phyloP scores from a whole-genome alignment of 441 rosid species.

The Flueggea neowawraea region DNA sequence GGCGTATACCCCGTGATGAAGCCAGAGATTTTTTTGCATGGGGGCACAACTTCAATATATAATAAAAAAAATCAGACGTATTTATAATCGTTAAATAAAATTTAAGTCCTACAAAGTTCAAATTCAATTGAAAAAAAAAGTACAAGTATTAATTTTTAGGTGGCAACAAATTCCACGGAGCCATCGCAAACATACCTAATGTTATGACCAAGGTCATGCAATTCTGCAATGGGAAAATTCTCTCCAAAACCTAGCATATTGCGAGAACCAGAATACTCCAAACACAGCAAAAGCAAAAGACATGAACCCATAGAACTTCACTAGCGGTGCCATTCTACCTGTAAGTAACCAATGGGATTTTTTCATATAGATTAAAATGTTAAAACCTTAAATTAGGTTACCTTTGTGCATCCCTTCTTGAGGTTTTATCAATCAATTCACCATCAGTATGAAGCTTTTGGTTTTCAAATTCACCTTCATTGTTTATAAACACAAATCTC shows the following conservation, averaged over 20 bases:
- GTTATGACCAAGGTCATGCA: conserved; percentile 85
- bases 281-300: conserved; percentile 91
- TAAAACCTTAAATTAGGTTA: conserved; percentile 11
- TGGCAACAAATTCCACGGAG: conserved; percentile 94
- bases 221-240: conserved; percentile 88
- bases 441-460: conserved; percentile 20
- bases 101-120: too few relatives aligned
- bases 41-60: too few relatives aligned
- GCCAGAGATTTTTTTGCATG: too few relatives aligned
- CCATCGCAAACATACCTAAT: conserved; percentile 90
- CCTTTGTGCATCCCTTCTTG: conserved; percentile 48
- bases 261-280: conserved; percentile 91
- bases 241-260: conserved; percentile 83
- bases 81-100: too few relatives aligned
- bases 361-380: conserved; percentile 49
- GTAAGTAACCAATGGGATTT: conserved; percentile 84
- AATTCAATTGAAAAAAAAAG: too few relatives aligned
- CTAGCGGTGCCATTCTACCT: conserved; percentile 94
- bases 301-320: conserved; percentile 88
- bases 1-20: too few relatives aligned
- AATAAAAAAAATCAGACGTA: too few relatives aligned
- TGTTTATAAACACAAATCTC: conserved; percentile 46
- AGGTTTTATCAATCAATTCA: conserved; percentile 29
- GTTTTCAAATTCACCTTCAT: conserved; percentile 43
- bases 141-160: too few relatives aligned